Evolutionary conservation across 2,329 filamentous ascomycete species (phyloP).

Genomic region (Arthroderma uncinatum): DNA sequence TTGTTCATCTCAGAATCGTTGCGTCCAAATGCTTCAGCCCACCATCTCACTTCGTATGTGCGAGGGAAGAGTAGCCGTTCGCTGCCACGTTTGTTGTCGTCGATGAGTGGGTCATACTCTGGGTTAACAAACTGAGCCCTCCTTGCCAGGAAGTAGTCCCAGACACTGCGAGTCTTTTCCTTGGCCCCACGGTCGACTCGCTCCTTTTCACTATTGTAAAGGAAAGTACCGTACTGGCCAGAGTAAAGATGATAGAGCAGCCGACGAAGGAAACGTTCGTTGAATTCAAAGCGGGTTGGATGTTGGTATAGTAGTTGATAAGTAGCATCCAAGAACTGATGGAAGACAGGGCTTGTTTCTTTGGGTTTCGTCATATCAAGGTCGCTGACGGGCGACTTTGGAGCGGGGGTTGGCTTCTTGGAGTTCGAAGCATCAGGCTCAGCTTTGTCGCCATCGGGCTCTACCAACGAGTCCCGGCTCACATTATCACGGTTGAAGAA

Average conservation of each 20-base stretch:
- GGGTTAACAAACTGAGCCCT: constrained; percentile 72
- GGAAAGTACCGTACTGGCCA: constrained; percentile 92
- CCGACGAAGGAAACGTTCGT: constrained; percentile 80
- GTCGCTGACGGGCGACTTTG: constrained; percentile 35
- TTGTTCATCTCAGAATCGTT: constrained; percentile 90
- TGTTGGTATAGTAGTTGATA: constrained; percentile 82
- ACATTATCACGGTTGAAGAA: constrained; percentile 75
- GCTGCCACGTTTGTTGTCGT: constrained; percentile 67
- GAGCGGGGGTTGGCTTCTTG: constrained; percentile 28
- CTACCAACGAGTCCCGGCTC: constrained; percentile 51
- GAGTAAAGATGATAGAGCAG: constrained; percentile 90
- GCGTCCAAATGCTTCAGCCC: constrained; percentile 76
- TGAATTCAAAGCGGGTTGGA: constrained; percentile 87
- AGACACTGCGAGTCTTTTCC: constrained; percentile 73
- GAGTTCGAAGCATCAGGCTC: constrained; percentile 34
- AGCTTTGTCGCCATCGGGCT: constrained; percentile 47
- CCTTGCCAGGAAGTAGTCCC: constrained; percentile 86
- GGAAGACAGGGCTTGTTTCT: constrained; percentile 91
- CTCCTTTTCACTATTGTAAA: constrained; percentile 91
- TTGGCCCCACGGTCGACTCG: constrained; percentile 57
- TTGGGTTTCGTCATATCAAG: constrained; percentile 63
- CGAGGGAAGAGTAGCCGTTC: constrained; percentile 77
- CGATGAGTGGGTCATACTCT: constrained; percentile 60
- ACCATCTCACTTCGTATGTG: constrained; percentile 76
- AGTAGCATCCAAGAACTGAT: constrained; percentile 90